A percentile compares a stretch with the other conserved stretches of the same genome.
Conservation (phyloP, 164 flowering plant species). For the Malania oleifera region DNA sequence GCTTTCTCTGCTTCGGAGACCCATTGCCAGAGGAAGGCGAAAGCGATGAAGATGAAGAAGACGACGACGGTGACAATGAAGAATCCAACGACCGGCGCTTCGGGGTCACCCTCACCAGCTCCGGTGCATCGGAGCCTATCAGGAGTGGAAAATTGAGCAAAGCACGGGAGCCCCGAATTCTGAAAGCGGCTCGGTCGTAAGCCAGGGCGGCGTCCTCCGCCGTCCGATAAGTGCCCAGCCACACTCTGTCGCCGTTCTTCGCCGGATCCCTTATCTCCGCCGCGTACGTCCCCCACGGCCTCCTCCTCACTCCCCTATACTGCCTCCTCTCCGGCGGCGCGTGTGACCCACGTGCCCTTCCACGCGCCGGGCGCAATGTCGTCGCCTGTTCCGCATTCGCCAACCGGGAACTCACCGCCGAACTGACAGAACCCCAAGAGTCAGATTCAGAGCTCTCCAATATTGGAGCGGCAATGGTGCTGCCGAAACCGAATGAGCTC, state of each 20-base stretch:
- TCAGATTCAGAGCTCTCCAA: too few species aligned
- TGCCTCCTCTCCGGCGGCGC: not conserved
- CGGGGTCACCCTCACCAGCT: slow-evolving; percentile 15
- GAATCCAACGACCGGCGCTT: slow-evolving; percentile 1
- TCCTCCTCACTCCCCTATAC: slow-evolving; percentile 24
- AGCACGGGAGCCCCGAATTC: slow-evolving; percentile 22
- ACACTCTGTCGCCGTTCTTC: slow-evolving; percentile 21
- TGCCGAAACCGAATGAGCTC: too few species aligned
- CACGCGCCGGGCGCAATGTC: not conserved
- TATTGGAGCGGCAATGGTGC: too few species aligned
- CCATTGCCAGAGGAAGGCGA: not conserved
- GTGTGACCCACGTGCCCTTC: not conserved
- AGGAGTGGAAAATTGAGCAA: slow-evolving; percentile 22
- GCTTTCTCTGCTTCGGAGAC: not conserved
- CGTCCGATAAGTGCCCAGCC: slow-evolving; percentile 30
- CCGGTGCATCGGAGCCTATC: slow-evolving; percentile 9
- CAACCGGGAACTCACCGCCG: too few species aligned
- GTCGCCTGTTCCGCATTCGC: too few species aligned
- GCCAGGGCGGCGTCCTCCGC: slow-evolving; percentile 28
- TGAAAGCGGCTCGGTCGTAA: slow-evolving; percentile 25
- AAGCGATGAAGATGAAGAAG: not conserved
- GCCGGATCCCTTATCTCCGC: slow-evolving; percentile 30
- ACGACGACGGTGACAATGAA: not conserved
- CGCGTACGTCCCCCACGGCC: slow-evolving; percentile 33
- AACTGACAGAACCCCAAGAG: too few species aligned